Evolutionary conservation across 2,329 filamentous ascomycete species (phyloP).

Genomic region (Colletotrichum agaves): DNA sequence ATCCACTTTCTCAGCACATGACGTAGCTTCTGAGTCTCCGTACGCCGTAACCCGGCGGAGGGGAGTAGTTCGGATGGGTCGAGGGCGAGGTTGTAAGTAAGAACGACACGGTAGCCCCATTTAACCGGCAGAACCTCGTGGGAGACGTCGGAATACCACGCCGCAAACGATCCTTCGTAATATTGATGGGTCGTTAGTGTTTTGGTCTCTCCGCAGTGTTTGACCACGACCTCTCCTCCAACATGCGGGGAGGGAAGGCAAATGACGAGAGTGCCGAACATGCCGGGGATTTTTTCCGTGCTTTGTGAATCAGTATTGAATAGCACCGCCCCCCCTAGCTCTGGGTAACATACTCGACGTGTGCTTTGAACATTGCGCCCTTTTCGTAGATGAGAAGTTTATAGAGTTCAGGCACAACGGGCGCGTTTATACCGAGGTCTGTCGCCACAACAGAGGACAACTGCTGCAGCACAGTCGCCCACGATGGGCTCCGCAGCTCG

Average conservation of each 20-base stretch:
- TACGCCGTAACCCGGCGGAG: constrained; percentile 36
- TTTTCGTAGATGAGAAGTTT: constrained; percentile 63
- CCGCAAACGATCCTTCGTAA: constrained; percentile 40
- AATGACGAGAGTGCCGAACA: constrained; percentile 62
- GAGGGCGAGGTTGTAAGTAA: constrained; percentile 62
- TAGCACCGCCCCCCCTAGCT: background rate
- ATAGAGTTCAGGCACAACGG: constrained; percentile 51
- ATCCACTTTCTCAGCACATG: constrained; percentile 44
- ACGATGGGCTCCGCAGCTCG: constrained; percentile 47
- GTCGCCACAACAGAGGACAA: constrained; percentile 42
- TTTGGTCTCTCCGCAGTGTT: constrained; percentile 48
- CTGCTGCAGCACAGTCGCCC: constrained; percentile 43
- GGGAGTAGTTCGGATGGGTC: constrained; percentile 29
- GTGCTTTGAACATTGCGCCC: constrained; percentile 59
- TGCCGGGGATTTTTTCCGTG: constrained; percentile 57
- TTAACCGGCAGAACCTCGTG: constrained; percentile 61
- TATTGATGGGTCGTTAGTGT: constrained; percentile 45
- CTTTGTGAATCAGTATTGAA: constrained; percentile 35
- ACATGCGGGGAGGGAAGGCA: constrained; percentile 58
- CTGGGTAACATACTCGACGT: constrained; percentile 49
- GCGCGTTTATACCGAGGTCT: constrained; percentile 46
- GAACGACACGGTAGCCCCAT: constrained; percentile 59
- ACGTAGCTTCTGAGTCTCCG: constrained; percentile 36
- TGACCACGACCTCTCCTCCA: constrained; percentile 56
- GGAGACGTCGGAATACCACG: constrained; percentile 63